These are phyloP conservation scores for Fusarium vanettenii DNA, from an alignment of 2,329 filamentous ascomycete genomes.

Conservation along the genomic window DNA sequence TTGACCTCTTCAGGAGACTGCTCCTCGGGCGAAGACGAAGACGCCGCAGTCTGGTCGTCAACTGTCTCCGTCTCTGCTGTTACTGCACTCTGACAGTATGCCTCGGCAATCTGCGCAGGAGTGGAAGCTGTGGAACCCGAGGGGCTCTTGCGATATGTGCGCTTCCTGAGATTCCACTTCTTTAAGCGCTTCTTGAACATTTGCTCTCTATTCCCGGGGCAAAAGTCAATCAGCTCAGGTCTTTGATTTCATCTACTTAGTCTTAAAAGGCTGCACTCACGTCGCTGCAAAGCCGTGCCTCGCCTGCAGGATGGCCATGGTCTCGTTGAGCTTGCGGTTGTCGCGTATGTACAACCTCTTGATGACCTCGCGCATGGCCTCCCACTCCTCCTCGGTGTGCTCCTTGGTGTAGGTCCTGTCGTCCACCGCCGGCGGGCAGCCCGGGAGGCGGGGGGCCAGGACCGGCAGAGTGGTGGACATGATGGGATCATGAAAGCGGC, in stretches of 20 bases:
- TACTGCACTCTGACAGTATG: conserved; percentile 16
- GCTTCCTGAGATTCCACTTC: conserved; percentile 53
- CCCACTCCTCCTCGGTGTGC: conserved; percentile 51
- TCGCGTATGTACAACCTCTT: conserved; percentile 50
- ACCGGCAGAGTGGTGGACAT: conserved; percentile 47
- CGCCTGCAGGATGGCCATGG: conserved; percentile 50
- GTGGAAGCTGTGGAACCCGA: conserved; percentile 35
- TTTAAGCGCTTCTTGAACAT: conserved; percentile 55
- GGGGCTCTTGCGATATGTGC: conserved; percentile 48
- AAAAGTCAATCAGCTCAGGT: conserved; percentile 20
- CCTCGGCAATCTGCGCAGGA: conserved; percentile 25
- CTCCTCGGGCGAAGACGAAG: conserved; percentile 16
- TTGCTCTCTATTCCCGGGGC: conserved; percentile 46
- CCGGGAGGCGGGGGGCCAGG: conserved; percentile 49
- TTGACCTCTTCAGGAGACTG: conserved; percentile 10
- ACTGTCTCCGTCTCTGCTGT: background rate
- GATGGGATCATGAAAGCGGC: conserved; percentile 31
- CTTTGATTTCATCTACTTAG: background rate
- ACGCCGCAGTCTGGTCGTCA: conserved; percentile 24
- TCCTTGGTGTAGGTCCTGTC: conserved; percentile 48
- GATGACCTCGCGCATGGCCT: conserved; percentile 47
- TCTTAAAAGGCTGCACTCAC: conserved; percentile 45
- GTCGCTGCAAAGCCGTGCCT: conserved; percentile 52
- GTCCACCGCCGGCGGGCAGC: conserved; percentile 38
- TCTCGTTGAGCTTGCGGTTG: conserved; percentile 51